Conservation (phyloP, 495 filamentous ascomycete genomes). For the Aspergillus diversus region DNA sequence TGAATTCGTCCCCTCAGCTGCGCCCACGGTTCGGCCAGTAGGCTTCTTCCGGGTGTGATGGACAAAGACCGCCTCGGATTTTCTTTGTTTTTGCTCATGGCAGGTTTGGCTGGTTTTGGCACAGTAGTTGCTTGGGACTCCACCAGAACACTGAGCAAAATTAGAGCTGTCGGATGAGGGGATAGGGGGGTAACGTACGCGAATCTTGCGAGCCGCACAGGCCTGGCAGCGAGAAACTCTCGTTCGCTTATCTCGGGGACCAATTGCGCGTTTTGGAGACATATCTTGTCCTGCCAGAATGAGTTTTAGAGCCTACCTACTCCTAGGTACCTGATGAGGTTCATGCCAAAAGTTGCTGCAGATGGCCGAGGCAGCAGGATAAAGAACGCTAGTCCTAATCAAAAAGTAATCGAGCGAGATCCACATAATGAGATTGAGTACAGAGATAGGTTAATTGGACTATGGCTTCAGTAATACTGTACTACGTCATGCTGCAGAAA, state of each 20-base stretch:
- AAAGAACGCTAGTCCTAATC: not conserved
- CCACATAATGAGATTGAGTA: too few relatives aligned
- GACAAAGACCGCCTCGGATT: not conserved
- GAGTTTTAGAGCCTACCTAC: not conserved
- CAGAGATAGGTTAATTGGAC: too few relatives aligned
- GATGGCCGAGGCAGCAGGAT: too few relatives aligned
- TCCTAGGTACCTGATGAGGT: not conserved
- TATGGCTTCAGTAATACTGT: not conserved
- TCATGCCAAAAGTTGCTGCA: not conserved
- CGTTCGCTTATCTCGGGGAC: not conserved
- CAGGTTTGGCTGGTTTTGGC: not conserved
- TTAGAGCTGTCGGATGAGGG: not conserved
- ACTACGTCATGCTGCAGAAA: too few relatives aligned
- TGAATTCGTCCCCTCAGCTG: not conserved
- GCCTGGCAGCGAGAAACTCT: not conserved
- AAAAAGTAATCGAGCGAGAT: not conserved
- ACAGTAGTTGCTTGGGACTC: slow-evolving; percentile 7
- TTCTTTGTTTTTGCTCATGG: not conserved
- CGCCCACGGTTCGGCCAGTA: not conserved
- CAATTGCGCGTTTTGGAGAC: not conserved
- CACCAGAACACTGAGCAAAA: slow-evolving; percentile 4
- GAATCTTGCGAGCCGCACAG: not conserved
- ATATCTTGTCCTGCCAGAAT: not conserved
- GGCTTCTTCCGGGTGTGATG: not conserved
- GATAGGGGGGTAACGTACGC: not conserved